Evolutionary conservation across 176 grass and related monocot genomes (phyloP), one percentile per base, ranked within the genome.

Genomic region (Rhynchospora breviuscula): DNA sequence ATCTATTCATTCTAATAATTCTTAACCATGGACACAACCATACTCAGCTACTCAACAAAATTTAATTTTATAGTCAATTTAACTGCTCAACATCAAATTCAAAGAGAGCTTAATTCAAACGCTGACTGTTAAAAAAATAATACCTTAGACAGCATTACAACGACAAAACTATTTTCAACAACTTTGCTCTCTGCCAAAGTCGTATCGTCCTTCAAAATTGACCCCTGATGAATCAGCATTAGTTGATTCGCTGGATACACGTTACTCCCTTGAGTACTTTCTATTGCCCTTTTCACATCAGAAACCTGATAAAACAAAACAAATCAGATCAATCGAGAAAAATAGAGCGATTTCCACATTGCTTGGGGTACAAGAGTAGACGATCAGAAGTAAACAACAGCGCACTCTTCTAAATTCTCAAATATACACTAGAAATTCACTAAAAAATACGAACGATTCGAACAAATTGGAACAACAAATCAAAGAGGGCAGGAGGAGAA

Each of bases 61-160:
- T 77, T 23, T 10, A 57, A 57, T 57, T 40, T 53, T 57, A 29
- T 10, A 2, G 23, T 3, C 11, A 15, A 31, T 54, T 21, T 29
- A 57, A 56, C 56, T 33, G 25, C 23, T 72, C 8, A 48, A 72
- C 9, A 8, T 48, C 68, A 21, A 7, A 63, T 66, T 31, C 10
- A 66, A 66, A 66, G 63, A 22, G 29, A 29, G 13, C 26, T 65
- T 13, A 19, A 65, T 65, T 29, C 63, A 14, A 65, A 65, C 1
- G 6, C 23, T 21, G 14, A 25, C 4, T 78, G 51, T 56, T 57
- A 78, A 29, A 57, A 17, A 18, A 14, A 52, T 47, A 26, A 52
- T 18, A 98, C 95, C 90, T 93, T 89, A 67, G 84, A 89, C 74
- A 94, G 84, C 95, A 98, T 98, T 75, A 98, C 90, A 60, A 98